These are phyloP conservation scores for Solioccasus polychromus DNA, from an alignment of 768 basidiomycete species.

Conservation along the genomic window DNA sequence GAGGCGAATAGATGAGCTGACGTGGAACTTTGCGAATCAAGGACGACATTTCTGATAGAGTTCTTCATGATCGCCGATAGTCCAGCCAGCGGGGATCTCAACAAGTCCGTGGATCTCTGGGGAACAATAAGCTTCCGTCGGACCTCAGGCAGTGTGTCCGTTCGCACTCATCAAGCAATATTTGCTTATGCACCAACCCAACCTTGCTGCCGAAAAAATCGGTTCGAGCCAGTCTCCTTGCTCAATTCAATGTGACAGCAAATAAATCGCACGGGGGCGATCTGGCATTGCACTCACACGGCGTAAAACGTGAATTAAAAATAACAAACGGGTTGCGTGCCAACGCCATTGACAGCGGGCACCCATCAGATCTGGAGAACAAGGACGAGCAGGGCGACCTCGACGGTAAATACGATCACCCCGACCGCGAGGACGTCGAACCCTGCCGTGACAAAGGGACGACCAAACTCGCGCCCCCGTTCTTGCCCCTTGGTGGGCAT, in stretches of 20 bases:
- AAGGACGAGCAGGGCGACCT: conserved; percentile 63
- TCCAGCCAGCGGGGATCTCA: conserved; percentile 22
- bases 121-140: conserved; percentile 9
- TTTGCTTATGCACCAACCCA: conserved; percentile 2
- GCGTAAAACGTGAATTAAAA: too few species aligned
- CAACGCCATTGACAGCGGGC: conserved; percentile 16
- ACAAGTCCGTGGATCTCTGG: conserved; percentile 8
- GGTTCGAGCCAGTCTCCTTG: too few species aligned
- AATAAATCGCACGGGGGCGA: conserved; percentile 16
- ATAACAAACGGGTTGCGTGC: too few species aligned
- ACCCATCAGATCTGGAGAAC: conserved; percentile 41
- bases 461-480: conserved; percentile 61
- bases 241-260: too few species aligned
- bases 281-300: conserved; percentile 5
- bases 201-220: too few species aligned
- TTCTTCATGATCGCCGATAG: conserved; percentile 10
- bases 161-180: not conserved
- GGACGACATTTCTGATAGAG: not conserved
- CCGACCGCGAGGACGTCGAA: conserved; percentile 61
- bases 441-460: conserved; percentile 81
- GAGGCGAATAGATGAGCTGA: too few species aligned
- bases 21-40: conserved; percentile 1
- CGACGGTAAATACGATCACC: conserved; percentile 57
- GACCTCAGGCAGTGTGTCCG: not conserved
- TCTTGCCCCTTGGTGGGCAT: conserved; percentile 61